Percentiles rank a stretch among this genome's conserved stretches.
Evolutionary conservation across 106 monocot genomes (phyloP).

Genomic region (Dendrobium catenatum): DNA sequence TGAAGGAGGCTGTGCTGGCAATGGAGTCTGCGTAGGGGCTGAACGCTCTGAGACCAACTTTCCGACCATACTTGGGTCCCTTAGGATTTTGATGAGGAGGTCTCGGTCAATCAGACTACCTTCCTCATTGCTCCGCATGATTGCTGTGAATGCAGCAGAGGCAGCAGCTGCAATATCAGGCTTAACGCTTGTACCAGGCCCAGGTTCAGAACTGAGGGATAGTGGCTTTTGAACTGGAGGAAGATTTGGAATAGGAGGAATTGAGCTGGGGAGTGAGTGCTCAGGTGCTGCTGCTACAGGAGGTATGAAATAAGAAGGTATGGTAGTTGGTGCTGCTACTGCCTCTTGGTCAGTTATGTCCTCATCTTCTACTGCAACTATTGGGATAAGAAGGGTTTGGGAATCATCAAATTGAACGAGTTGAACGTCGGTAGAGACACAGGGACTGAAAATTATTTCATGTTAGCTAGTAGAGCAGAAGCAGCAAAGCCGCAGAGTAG

Average conservation of each 20-base stretch:
- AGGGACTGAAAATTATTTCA: slow-evolving; percentile 43
- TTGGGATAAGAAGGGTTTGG: slow-evolving; percentile 45
- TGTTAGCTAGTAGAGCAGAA: background rate
- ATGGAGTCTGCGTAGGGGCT: slow-evolving; percentile 12
- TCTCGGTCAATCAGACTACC: slow-evolving; percentile 69
- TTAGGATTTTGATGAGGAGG: slow-evolving; percentile 74
- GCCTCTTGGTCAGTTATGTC: slow-evolving; percentile 33
- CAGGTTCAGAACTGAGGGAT: background rate
- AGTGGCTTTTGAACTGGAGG: slow-evolving; percentile 7
- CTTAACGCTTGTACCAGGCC: slow-evolving; percentile 13
- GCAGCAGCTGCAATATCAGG: slow-evolving; percentile 79
- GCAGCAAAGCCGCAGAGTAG: background rate
- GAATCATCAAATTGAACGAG: slow-evolving; percentile 30
- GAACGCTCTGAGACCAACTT: slow-evolving; percentile 42
- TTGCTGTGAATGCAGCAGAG: slow-evolving; percentile 69
- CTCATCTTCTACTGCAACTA: slow-evolving; percentile 78
- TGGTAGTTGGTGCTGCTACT: background rate
- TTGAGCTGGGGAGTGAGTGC: background rate
- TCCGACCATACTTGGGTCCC: slow-evolving; percentile 55
- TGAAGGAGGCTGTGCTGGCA: slow-evolving; percentile 5
- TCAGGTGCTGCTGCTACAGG: background rate
- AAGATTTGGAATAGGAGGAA: background rate
- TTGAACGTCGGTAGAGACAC: slow-evolving; percentile 30
- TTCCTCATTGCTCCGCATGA: slow-evolving; percentile 59
- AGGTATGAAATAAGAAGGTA: background rate